These are phyloP conservation scores for Barbarea vulgaris DNA, from an alignment of 345 rosid genomes.

Conservation along the genomic window DNA sequence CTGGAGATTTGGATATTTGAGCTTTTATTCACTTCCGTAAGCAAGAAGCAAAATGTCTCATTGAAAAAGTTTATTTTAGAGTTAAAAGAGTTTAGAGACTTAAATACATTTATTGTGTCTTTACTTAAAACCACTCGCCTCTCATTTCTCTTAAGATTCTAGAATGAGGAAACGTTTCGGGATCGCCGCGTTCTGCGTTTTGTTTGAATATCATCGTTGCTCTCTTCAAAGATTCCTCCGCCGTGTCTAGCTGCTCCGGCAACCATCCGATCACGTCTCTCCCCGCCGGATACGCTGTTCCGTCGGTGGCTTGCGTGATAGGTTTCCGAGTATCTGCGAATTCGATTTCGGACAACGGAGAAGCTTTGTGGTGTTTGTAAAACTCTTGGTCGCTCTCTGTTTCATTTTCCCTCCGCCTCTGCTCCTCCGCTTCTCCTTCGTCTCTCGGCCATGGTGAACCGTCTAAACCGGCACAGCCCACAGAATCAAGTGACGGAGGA, in stretches of 20 bases:
- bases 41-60: not conserved
- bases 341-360: constrained; percentile 67
- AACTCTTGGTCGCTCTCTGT: constrained; percentile 49
- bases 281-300: constrained; percentile 40
- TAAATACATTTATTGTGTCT: not conserved
- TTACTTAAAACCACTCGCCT: constrained; percentile 57
- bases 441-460: constrained; percentile 56
- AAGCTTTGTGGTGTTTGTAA: constrained; percentile 63
- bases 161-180: constrained; percentile 66
- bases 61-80: not conserved
- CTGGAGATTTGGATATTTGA: not conserved
- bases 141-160: constrained; percentile 65
- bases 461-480: constrained; percentile 58
- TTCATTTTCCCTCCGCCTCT: constrained; percentile 15
- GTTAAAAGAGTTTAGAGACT: not conserved
- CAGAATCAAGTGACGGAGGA: constrained; percentile 35
- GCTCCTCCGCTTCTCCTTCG: constrained; percentile 25
- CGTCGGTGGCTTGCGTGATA: constrained; percentile 68
- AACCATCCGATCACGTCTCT: constrained; percentile 57
- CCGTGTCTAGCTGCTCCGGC: constrained; percentile 81
- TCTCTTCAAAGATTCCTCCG: constrained; percentile 67
- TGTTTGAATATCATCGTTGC: constrained; percentile 60
- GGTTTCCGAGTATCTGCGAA: constrained; percentile 80
- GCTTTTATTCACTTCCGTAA: not conserved
- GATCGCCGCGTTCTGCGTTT: constrained; percentile 78